A percentile compares a stretch with the other conserved stretches of the same genome.
These are phyloP conservation scores for Physocladia obscura DNA, from an alignment of 192 early-diverging fungal genomes.

Conservation along the genomic window DNA sequence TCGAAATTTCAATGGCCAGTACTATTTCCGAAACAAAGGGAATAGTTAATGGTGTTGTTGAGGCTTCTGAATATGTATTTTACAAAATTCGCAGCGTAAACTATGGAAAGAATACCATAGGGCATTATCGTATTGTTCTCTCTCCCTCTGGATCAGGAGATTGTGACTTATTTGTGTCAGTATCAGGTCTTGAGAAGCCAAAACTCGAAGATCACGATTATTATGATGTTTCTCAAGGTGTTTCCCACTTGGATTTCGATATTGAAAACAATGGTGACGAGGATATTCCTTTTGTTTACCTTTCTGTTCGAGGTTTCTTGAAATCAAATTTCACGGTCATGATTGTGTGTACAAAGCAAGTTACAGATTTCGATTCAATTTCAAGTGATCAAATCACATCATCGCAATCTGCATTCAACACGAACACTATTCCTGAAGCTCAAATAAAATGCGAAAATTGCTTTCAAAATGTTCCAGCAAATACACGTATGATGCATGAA, in stretches of 20 bases:
- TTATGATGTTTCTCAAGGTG: conserved; percentile 30
- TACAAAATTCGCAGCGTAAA: background rate
- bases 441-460: conserved; percentile 70
- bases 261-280: background rate
- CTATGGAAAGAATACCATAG: no score
- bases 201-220: conserved; percentile 31
- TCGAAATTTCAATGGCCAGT: background rate
- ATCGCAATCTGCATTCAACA: background rate
- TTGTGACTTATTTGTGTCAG: conserved; percentile 41
- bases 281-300: background rate
- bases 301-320: conserved; percentile 13
- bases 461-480: conserved; percentile 59
- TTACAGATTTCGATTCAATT: background rate
- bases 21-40: background rate
- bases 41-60: background rate
- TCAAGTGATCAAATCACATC: background rate
- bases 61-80: background rate
- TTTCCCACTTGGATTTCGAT: background rate
- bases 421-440: background rate
- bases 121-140: background rate
- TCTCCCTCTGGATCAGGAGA: conserved; percentile 19
- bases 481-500: conserved; percentile 66
- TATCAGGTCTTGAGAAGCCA: conserved; percentile 25
- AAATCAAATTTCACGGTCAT: background rate
- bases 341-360: background rate